phyloP scores from a whole-genome alignment of 2,329 filamentous ascomycete genomes.

The Colletotrichum noveboracense region DNA sequence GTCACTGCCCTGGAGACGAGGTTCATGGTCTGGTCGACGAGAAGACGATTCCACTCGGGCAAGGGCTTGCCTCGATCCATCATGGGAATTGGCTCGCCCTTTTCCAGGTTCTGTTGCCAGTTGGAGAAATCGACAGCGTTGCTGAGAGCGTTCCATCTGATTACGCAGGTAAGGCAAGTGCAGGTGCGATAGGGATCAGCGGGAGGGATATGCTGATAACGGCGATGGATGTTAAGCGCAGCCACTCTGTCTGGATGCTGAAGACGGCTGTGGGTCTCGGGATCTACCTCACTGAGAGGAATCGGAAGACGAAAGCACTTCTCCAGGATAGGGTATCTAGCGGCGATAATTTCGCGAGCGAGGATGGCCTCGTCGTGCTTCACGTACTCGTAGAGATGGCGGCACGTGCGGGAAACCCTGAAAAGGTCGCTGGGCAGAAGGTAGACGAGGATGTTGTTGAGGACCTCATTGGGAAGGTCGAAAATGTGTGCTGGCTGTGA shows the following conservation, averaged over 20 bases:
- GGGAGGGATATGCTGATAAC: slow-evolving; percentile 56
- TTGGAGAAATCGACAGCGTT: slow-evolving; percentile 60
- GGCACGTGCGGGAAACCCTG: slow-evolving; percentile 46
- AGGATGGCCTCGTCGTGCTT: slow-evolving; percentile 46
- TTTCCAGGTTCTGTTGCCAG: slow-evolving; percentile 59
- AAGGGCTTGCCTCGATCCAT: slow-evolving; percentile 48
- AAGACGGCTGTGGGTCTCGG: slow-evolving; percentile 40
- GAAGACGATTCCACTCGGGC: slow-evolving; percentile 54
- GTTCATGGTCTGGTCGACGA: slow-evolving; percentile 46
- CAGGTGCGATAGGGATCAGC: slow-evolving; percentile 54
- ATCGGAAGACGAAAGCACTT: slow-evolving; percentile 58
- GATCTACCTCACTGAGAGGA: slow-evolving; percentile 44
- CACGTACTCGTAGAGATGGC: slow-evolving; percentile 47
- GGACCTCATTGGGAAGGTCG: slow-evolving; percentile 57
- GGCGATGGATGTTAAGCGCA: slow-evolving; percentile 49
- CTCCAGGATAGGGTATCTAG: slow-evolving; percentile 54
- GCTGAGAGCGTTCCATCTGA: slow-evolving; percentile 62
- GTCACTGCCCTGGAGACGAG: slow-evolving; percentile 50
- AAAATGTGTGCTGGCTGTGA: slow-evolving; percentile 36
- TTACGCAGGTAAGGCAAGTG: slow-evolving; percentile 60
- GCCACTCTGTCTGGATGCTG: slow-evolving; percentile 45
- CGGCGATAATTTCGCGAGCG: slow-evolving; percentile 43
- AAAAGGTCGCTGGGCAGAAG: slow-evolving; percentile 57
- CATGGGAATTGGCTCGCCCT: slow-evolving; percentile 55
- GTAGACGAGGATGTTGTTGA: slow-evolving; percentile 51